Percentiles rank a stretch among this genome's conserved stretches.
phyloP scores from a whole-genome alignment of 257 asterid genomes.

The Lantana camara region DNA sequence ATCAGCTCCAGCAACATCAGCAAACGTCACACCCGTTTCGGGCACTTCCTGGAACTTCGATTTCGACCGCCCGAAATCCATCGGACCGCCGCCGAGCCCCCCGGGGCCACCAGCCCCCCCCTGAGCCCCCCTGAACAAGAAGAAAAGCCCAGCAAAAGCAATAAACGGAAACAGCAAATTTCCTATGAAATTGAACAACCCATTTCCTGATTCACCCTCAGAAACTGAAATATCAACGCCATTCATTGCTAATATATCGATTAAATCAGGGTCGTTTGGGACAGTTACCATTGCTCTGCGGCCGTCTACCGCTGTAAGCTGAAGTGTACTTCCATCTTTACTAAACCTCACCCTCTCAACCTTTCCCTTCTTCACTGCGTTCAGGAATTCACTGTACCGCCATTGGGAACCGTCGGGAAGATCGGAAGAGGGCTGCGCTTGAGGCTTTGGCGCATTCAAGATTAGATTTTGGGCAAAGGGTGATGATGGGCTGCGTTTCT shows the following conservation, averaged over 20 bases:
- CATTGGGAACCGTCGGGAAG: conserved; percentile 88
- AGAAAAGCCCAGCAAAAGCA: conserved; percentile 87
- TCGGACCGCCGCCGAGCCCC: conserved; percentile 86
- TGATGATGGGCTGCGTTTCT: conserved; percentile 49
- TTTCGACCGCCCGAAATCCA: conserved; percentile 96
- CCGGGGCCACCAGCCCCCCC: conserved; percentile 99
- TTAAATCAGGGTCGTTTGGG: conserved; percentile 93
- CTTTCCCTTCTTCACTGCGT: conserved; percentile 95
- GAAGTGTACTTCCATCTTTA: conserved; percentile 86
- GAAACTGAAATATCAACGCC: conserved; percentile 96
- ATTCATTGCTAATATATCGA: conserved; percentile 91
- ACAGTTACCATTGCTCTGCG: conserved; percentile 81
- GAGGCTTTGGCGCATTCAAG: conserved; percentile 87
- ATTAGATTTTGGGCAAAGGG: conserved; percentile 69
- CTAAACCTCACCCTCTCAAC: conserved; percentile 94
- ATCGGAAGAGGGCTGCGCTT: conserved; percentile 60
- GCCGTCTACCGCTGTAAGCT: conserved; percentile 92
- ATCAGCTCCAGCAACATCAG: conserved; percentile 98
- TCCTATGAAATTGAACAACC: conserved; percentile 76
- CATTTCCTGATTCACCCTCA: conserved; percentile 90
- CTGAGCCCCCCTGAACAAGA: conserved; percentile 79
- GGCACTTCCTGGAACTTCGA: conserved; percentile 99
- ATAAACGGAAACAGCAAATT: conserved; percentile 73
- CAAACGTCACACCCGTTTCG: conserved; percentile 87
- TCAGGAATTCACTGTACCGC: conserved; percentile 94